A percentile compares a stretch with the other conserved stretches of the same genome.
Conservation (phyloP, 495 filamentous ascomycete species). For the Copromyces sp. region DNA sequence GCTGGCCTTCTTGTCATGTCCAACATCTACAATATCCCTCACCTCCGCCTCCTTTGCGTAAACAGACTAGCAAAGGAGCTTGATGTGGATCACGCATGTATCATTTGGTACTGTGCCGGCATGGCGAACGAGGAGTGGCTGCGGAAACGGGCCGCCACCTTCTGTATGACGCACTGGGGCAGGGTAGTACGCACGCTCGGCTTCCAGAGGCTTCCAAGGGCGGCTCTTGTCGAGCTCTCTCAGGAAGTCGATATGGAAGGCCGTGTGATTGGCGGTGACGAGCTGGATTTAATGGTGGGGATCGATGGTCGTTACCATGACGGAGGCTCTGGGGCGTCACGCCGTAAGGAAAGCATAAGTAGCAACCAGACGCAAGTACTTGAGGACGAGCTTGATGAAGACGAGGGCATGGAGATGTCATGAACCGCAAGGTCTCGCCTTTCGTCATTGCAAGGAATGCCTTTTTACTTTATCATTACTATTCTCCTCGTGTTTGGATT, state of each 20-base stretch:
- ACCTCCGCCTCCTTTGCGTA: constrained; percentile 79
- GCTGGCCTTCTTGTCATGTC: constrained; percentile 96
- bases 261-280: constrained; percentile 70
- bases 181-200: constrained; percentile 81
- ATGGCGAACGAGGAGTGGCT: constrained; percentile 89
- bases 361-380: constrained; percentile 47
- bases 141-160: constrained; percentile 71
- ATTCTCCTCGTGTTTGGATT: not conserved
- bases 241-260: constrained; percentile 88
- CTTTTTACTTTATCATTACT: not conserved
- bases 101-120: constrained; percentile 90
- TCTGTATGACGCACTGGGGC: constrained; percentile 90
- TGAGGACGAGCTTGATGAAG: constrained; percentile 59
- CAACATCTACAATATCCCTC: constrained; percentile 93
- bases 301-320: constrained; percentile 44
- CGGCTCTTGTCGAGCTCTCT: constrained; percentile 77
- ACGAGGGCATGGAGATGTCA: constrained; percentile 48
- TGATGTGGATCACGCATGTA: constrained; percentile 86
- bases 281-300: constrained; percentile 64
- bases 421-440: constrained; percentile 6
- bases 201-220: constrained; percentile 68
- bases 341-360: constrained; percentile 45
- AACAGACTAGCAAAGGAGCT: constrained; percentile 80
- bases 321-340: constrained; percentile 44
- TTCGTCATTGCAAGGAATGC: not conserved